These are phyloP conservation scores for Cutaneotrichosporon curvatum DNA, from an alignment of 1,284 basidiomycete species.

Conservation along the genomic window DNA sequence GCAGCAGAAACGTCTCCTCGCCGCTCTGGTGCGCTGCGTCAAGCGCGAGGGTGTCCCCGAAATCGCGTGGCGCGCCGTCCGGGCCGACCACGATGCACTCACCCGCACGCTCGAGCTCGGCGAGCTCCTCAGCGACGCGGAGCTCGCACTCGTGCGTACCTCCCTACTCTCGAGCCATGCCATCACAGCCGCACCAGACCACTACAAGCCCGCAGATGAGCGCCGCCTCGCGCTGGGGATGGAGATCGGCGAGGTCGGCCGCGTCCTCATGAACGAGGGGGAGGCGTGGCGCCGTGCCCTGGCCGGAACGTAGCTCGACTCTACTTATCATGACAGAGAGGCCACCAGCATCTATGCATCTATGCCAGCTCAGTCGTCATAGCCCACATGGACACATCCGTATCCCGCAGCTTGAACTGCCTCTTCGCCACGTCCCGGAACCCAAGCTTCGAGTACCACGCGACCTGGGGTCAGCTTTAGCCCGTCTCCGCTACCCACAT, in stretches of 20 bases:
- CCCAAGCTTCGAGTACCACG: too few relatives aligned
- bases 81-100: conserved; percentile 40
- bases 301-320: conserved; percentile 24
- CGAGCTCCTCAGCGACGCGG: conserved; percentile 36
- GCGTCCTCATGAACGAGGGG: conserved; percentile 45
- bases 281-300: conserved; percentile 43
- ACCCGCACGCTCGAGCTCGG: conserved; percentile 33
- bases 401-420: too few relatives aligned
- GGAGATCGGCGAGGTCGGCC: conserved; percentile 46
- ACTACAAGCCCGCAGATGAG: conserved; percentile 32
- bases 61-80: conserved; percentile 65
- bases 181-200: conserved; percentile 32
- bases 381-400: too few relatives aligned
- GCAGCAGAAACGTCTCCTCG: conserved; percentile 84
- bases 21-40: conserved; percentile 74
- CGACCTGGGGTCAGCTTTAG: too few relatives aligned
- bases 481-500: background rate
- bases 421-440: too few relatives aligned
- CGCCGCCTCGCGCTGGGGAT: conserved; percentile 43
- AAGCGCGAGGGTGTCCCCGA: conserved; percentile 79
- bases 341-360: too few relatives aligned
- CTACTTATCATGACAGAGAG: background rate
- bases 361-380: too few relatives aligned
- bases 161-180: conserved; percentile 39
- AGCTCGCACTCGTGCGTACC: conserved; percentile 36